A percentile compares a stretch with the other conserved stretches of the same genome.
These are phyloP conservation scores for Vicia faba DNA, from an alignment of 306 rosid species.

Conservation along the genomic window DNA sequence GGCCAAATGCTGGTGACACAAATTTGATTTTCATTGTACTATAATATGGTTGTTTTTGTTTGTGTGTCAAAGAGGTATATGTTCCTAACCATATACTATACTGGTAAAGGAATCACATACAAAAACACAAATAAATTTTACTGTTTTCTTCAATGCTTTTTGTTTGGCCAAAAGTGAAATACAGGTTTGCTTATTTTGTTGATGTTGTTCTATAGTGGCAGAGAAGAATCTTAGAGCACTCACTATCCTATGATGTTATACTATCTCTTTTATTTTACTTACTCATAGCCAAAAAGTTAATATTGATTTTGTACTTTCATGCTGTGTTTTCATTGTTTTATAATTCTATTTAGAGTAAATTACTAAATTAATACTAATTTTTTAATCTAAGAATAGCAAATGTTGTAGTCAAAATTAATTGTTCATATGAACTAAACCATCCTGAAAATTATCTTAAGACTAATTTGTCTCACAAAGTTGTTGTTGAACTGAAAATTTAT, in stretches of 20 bases:
- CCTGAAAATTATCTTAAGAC: too few relatives aligned
- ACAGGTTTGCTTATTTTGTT: conserved; percentile 20
- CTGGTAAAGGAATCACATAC: conserved; percentile 31
- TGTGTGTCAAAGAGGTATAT: conserved; percentile 41
- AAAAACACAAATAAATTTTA: background rate
- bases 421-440: too few relatives aligned
- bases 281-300: background rate
- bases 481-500: background rate
- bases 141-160: conserved; percentile 33
- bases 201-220: conserved; percentile 12
- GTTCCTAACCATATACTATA: conserved; percentile 33
- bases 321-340: too few relatives aligned
- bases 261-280: background rate
- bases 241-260: background rate
- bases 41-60: conserved; percentile 41
- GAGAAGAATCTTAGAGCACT: conserved; percentile 33
- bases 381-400: too few relatives aligned
- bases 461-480: too few relatives aligned
- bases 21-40: conserved; percentile 40
- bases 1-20: conserved; percentile 35
- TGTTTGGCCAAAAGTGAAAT: conserved; percentile 39
- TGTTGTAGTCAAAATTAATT: too few relatives aligned
- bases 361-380: too few relatives aligned
- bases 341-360: too few relatives aligned
- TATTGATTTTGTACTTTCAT: background rate